phyloP scores from a whole-genome alignment of 768 basidiomycete genomes.

The Gymnopilus dilepis region DNA sequence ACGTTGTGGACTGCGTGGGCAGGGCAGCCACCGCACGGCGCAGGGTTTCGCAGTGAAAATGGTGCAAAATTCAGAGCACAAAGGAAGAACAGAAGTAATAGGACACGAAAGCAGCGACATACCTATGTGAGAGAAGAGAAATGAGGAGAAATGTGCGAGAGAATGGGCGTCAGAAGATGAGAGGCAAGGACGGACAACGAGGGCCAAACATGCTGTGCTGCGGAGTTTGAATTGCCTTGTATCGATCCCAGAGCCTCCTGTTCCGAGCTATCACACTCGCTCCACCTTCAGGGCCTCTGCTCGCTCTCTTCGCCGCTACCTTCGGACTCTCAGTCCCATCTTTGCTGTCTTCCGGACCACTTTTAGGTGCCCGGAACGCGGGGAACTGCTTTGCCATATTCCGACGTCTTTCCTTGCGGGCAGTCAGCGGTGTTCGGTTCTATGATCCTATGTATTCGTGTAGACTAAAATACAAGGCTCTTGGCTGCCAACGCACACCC shows the following conservation, averaged over 20 bases:
- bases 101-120: background rate
- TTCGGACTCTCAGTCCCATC: background rate
- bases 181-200: constrained; percentile 45
- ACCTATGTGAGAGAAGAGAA: constrained; percentile 16
- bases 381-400: background rate
- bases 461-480: background rate
- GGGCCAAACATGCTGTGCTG: constrained; percentile 51
- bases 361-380: background rate
- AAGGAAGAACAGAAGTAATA: background rate
- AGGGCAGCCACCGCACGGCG: constrained; percentile 1
- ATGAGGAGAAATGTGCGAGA: constrained; percentile 14
- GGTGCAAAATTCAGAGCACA: background rate
- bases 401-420: background rate
- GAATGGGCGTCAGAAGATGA: constrained; percentile 31
- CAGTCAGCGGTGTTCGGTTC: background rate
- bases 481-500: background rate
- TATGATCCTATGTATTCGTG: background rate
- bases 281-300: background rate
- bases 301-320: background rate
- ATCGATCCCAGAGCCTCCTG: constrained; percentile 17
- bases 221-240: constrained; percentile 54
- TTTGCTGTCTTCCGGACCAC: constrained; percentile 1
- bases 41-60: constrained; percentile 8
- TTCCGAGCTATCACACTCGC: constrained; percentile 1
- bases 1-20: constrained; percentile 31